A percentile compares a stretch with the other conserved stretches of the same genome.
These are phyloP conservation scores for Saccharomyces paradoxus DNA, from an alignment of 805 yeast genomes.

Conservation along the genomic window DNA sequence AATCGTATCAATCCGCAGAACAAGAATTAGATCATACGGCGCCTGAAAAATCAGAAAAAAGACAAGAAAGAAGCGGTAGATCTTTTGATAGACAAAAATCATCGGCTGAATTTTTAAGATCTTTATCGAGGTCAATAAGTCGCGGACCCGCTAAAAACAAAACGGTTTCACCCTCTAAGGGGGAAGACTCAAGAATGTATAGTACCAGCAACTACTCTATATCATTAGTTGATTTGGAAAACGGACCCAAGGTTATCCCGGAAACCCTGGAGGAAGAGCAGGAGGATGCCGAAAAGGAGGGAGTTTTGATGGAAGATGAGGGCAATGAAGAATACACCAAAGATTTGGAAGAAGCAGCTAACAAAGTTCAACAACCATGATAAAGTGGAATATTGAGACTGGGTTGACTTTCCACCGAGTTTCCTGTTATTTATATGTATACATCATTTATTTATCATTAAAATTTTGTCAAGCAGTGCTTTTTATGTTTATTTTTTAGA, in stretches of 20 bases:
- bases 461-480: background rate
- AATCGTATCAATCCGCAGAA: constrained; percentile 57
- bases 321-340: constrained; percentile 15
- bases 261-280: constrained; percentile 17
- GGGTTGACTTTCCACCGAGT: background rate
- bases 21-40: constrained; percentile 33
- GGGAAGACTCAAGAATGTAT: constrained; percentile 13
- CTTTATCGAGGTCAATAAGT: constrained; percentile 30
- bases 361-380: background rate
- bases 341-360: constrained; percentile 10
- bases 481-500: background rate
- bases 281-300: constrained; percentile 15
- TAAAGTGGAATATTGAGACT: background rate
- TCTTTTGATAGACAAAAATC: constrained; percentile 23
- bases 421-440: background rate
- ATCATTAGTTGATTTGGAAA: constrained; percentile 22
- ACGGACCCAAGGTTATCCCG: constrained; percentile 21
- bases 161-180: background rate
- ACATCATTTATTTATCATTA: background rate
- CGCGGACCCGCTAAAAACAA: constrained; percentile 16
- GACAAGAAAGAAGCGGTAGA: constrained; percentile 17
- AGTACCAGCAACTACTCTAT: constrained; percentile 25
- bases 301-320: constrained; percentile 16
- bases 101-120: constrained; percentile 46
- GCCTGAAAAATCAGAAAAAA: constrained; percentile 3